Evolutionary conservation across 148 eudicot genomes (phyloP).

Genomic region (Limonium bicolor): DNA sequence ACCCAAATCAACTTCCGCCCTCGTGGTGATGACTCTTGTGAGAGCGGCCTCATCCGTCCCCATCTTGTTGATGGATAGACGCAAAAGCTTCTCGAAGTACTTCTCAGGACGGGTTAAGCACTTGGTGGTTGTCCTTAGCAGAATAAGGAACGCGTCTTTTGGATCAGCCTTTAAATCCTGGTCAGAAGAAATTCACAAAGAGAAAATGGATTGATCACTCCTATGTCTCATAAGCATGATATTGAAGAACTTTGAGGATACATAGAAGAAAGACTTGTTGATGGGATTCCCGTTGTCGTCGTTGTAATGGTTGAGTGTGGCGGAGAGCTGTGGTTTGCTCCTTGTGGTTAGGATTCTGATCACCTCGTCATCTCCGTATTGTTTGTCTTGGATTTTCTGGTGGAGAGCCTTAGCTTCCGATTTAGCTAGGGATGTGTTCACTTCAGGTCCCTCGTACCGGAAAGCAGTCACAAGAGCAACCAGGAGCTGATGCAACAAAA

Average conservation of each 20-base stretch:
- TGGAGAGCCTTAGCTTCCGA: slow-evolving; percentile 74
- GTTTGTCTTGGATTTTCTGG: slow-evolving; percentile 65
- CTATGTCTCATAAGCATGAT: no score
- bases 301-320: slow-evolving; percentile 76
- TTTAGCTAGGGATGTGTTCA: slow-evolving; percentile 58
- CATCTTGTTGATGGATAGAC: slow-evolving; percentile 45
- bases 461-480: slow-evolving; percentile 66
- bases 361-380: slow-evolving; percentile 62
- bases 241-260: no score
- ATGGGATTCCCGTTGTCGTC: slow-evolving; percentile 58
- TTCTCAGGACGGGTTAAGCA: slow-evolving; percentile 76
- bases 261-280: slow-evolving; percentile 26
- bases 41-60: slow-evolving; percentile 90
- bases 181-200: no score
- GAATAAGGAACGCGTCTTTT: slow-evolving; percentile 44
- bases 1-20: slow-evolving; percentile 69
- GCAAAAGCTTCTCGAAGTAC: slow-evolving; percentile 71
- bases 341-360: slow-evolving; percentile 66
- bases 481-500: slow-evolving; percentile 33
- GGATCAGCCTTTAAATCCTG: slow-evolving; percentile 70
- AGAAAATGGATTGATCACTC: no score
- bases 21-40: slow-evolving; percentile 68
- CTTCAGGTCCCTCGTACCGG: slow-evolving; percentile 81
- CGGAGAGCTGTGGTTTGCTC: slow-evolving; percentile 84
- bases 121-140: slow-evolving; percentile 62